These are phyloP conservation scores for Penicillium nordicum DNA, from an alignment of 2,329 filamentous ascomycete genomes.

Conservation along the genomic window DNA sequence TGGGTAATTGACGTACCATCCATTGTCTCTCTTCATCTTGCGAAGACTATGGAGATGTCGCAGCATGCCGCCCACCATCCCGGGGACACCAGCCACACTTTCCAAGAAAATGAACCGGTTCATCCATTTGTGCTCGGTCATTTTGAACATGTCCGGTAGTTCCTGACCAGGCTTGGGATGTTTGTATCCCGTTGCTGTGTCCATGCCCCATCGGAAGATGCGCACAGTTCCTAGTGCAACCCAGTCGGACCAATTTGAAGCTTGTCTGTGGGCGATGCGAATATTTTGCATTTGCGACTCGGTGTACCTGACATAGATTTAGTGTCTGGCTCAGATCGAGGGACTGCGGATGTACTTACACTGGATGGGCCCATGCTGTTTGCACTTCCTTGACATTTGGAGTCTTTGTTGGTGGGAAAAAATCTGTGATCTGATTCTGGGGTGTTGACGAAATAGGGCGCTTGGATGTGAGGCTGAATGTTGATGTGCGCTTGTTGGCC, in stretches of 20 bases:
- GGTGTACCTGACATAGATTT: conserved; percentile 55
- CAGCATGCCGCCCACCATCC: conserved; percentile 95
- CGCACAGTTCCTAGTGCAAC: conserved; percentile 74
- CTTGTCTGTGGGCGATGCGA: conserved; percentile 70
- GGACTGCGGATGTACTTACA: conserved; percentile 31
- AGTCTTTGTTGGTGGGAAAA: conserved; percentile 60
- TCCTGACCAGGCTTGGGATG: conserved; percentile 58
- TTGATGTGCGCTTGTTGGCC: conserved; percentile 6
- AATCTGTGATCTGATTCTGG: conserved; percentile 42
- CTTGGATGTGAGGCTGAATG: conserved; percentile 11
- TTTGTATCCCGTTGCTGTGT: conserved; percentile 74
- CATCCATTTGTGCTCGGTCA: conserved; percentile 86
- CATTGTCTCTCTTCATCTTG: conserved; percentile 86
- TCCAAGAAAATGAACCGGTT: conserved; percentile 90
- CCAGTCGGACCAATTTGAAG: conserved; percentile 71
- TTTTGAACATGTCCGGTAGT: conserved; percentile 55
- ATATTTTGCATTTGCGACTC: conserved; percentile 74
- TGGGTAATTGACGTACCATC: conserved; percentile 55
- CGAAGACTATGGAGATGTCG: conserved; percentile 81
- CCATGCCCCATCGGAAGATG: conserved; percentile 73
- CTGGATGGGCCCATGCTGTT: conserved; percentile 67
- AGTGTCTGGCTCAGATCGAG: conserved; percentile 1
- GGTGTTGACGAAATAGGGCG: conserved; percentile 41
- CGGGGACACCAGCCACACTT: conserved; percentile 88
- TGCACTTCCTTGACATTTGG: conserved; percentile 60